Evolutionary conservation across 148 eudicot species (phyloP), one percentile per base, ranked within the genome.

Genomic region (Fagopyrum tataricum): DNA sequence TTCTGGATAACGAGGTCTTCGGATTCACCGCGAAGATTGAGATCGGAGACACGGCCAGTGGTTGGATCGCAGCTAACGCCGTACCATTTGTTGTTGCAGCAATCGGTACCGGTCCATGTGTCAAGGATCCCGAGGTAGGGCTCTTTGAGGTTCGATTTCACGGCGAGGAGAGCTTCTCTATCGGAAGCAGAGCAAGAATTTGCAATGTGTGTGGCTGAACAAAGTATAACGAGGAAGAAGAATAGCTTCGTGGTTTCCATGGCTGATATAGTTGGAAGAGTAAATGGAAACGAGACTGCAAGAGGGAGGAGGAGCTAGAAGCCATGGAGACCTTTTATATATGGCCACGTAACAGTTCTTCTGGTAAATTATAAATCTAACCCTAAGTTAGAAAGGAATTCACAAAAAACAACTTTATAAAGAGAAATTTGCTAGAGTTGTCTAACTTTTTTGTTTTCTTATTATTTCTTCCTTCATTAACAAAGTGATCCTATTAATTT

Each of bases 11-110:
- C 80, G 1, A 91, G 91, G 67, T 91, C 96, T 44, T 94, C 98
- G 0, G 98, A 88, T 55, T 87, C 91, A 14, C 93, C 98, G 0
- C 98, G 91, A 8, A 94, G 90, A 82, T 77, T 91, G 64, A 94
- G 84, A 62, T 85, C 97, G 26, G 91, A 92, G 66, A 94, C 96
- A 13, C 87, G 91, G 61, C 51, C 74, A 8, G 73, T 78, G 0
- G 51, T 37, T 11, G 89, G 84, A 80, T 91, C 98, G 77, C 98
- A 94, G 6, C 84, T 85, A 15, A 94, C 82, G 9, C 97, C 97
- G 75, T 89, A 87, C 98, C 98, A 94, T 6, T 64, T 64, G 52
- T 83, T 79, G 56, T 79, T 78, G 81, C 97, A 94, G 55, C 98
- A 94, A 66, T 94, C 87, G 17, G 70, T 23, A 55, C 93, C 96